A percentile compares a stretch with the other conserved stretches of the same genome.
Evolutionary conservation across 164 flowering plant genomes (phyloP).

Genomic region (Protea cynaroides): DNA sequence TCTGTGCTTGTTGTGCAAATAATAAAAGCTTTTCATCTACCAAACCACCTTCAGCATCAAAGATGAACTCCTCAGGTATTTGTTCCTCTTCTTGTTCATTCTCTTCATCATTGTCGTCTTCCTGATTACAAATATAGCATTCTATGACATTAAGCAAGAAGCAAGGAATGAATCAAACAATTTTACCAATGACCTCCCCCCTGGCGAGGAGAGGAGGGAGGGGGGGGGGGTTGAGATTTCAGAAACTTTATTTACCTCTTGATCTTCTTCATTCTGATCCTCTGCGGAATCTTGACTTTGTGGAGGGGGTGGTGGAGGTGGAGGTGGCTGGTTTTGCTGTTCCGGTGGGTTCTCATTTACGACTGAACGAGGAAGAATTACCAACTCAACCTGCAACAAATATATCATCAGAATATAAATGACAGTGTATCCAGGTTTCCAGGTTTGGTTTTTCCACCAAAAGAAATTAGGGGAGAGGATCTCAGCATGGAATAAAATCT

Average conservation of each 20-base stretch:
- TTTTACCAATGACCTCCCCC: too few species aligned
- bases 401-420: neutral
- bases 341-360: conserved; percentile 79
- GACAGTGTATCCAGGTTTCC: neutral
- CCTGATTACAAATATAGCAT: conserved; percentile 36
- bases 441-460: too few species aligned
- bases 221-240: neutral
- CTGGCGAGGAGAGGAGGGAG: too few species aligned
- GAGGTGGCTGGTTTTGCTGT: conserved; percentile 85
- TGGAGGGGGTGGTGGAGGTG: conserved; percentile 89
- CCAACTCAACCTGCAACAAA: conserved; percentile 75
- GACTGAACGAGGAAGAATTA: conserved; percentile 88
- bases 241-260: conserved; percentile 42
- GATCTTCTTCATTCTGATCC: conserved; percentile 64
- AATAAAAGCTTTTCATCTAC: conserved; percentile 95
- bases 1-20: conserved; percentile 98
- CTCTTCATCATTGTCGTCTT: conserved; percentile 70
- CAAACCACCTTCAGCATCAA: conserved; percentile 97
- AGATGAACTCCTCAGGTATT: conserved; percentile 92
- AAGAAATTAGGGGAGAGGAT: too few species aligned
- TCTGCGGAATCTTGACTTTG: conserved; percentile 82
- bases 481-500: too few species aligned
- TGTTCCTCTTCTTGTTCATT: conserved; percentile 81
- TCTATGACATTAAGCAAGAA: neutral
- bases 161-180: neutral